These are phyloP conservation scores for Nannochloropsis oceanica DNA, from an alignment of 108 stramenopile genomes.

Conservation along the genomic window DNA sequence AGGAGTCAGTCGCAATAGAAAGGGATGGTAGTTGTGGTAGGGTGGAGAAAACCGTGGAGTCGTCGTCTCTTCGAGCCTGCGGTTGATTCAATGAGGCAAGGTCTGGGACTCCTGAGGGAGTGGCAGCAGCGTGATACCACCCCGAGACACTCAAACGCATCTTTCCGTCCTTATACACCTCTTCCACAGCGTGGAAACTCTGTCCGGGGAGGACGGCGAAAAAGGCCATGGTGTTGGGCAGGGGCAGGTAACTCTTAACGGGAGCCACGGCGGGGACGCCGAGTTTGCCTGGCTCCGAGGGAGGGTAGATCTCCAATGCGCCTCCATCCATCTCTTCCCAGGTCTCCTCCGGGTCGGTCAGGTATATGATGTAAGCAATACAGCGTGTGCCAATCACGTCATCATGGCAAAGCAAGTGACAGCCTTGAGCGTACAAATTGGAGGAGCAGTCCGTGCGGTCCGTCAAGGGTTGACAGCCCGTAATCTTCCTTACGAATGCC, in stretches of 20 bases:
- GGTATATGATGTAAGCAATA: conserved; percentile 79
- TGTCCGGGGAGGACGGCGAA: conserved; percentile 72
- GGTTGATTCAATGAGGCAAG: neutral
- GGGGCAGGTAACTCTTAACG: conserved; percentile 53
- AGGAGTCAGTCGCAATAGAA: neutral
- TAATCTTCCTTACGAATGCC: conserved; percentile 51
- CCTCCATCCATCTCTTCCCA: conserved; percentile 67
- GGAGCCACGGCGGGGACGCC: conserved; percentile 46
- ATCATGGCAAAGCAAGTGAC: conserved; percentile 91
- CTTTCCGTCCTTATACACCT: conserved; percentile 67
- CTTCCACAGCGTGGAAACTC: conserved; percentile 87
- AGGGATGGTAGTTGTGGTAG: neutral
- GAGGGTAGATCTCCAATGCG: conserved; percentile 65
- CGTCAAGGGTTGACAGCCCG: conserved; percentile 41
- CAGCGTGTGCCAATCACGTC: conserved; percentile 86
- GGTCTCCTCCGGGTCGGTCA: conserved; percentile 68
- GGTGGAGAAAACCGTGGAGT: neutral
- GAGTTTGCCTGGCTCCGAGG: conserved; percentile 9
- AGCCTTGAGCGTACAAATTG: conserved; percentile 78
- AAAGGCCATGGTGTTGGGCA: conserved; percentile 73
- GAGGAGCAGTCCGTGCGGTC: conserved; percentile 71
- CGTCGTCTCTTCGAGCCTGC: neutral
- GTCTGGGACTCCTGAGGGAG: neutral
- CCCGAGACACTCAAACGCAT: conserved; percentile 72
- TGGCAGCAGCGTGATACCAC: conserved; percentile 34